Evolutionary conservation across 148 eudicot genomes (phyloP), one percentile per base, ranked within the genome.

Genomic region (Oxyria digyna): DNA sequence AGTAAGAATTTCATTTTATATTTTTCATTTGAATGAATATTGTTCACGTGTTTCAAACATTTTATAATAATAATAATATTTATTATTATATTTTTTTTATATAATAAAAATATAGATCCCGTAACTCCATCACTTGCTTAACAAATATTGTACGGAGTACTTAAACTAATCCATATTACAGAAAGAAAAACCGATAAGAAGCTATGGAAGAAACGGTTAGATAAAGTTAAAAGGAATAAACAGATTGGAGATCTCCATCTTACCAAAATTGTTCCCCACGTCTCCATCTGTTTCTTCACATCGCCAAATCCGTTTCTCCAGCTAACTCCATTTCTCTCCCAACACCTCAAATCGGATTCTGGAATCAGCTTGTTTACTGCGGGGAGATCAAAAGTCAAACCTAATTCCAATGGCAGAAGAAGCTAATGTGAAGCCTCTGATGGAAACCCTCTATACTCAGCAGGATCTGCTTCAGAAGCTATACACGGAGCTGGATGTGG

Each of bases 401-500:
- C 1, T 11, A 0, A 14, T 29, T 24, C 10, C 10, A 38, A 84
- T 83, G 91, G 83, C 74, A 18, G 81, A 75, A 9, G 82, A 82
- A 41, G 20, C 41, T 49, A 45, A 79, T 48, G 73, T 75, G 46
- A 37, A 57, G n/a, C 66, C 72, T 52, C 70, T 94, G 29, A 87
- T 79, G 82, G 89, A 88, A 55, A 81, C 93, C 11, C 96, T 94
- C 23, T 74, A 70, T 21, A 83, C 82, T 62, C 99, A 94, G 54
- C 97, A 88, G 73, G 83, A 80, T 43, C 91, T 94, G 57, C 78
- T 94, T 13, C 96, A 91, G 63, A 81, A 83, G 66, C 93, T 94
- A n/a, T 91, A 88, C 81, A 79, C 57, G 42, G 99, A 94, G 63
- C 82, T 94, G 52, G 99, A 94, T 41, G 89, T 64, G 23, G 99